Conservation (phyloP, 225 moss, liverwort and hornwort species). For the Physcomitrellopsis africana region DNA sequence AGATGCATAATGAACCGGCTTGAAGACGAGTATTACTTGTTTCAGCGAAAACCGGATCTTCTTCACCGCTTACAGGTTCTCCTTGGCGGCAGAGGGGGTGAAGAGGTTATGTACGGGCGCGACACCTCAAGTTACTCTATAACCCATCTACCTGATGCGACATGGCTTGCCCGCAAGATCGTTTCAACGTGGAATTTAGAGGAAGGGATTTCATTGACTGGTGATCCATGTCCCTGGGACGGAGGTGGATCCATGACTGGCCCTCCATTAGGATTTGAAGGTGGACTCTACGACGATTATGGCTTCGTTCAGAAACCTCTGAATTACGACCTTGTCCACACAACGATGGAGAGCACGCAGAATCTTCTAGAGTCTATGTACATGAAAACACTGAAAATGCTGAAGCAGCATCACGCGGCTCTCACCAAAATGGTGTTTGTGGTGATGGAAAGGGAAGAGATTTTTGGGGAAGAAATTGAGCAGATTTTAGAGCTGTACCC, state of each 20-base stretch:
- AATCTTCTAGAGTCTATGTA: slow-evolving; percentile 84
- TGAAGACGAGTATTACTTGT: slow-evolving; percentile 91
- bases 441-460: slow-evolving; percentile 95
- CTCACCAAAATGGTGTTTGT: slow-evolving; percentile 79
- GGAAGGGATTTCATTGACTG: slow-evolving; percentile 67
- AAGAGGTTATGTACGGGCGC: slow-evolving; percentile 94
- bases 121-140: slow-evolving; percentile 87
- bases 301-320: slow-evolving; percentile 75
- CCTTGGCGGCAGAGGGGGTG: slow-evolving; percentile 89
- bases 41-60: slow-evolving; percentile 86
- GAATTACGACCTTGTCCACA: slow-evolving; percentile 80
- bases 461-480: slow-evolving; percentile 94
- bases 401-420: slow-evolving; percentile 92
- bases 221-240: slow-evolving; percentile 81
- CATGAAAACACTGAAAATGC: slow-evolving; percentile 67
- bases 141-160: slow-evolving; percentile 87
- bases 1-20: slow-evolving; percentile 64
- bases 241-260: slow-evolving; percentile 64
- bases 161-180: slow-evolving; percentile 98
- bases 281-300: slow-evolving; percentile 88
- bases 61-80: slow-evolving; percentile 77
- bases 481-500: slow-evolving; percentile 91
- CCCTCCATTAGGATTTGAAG: slow-evolving; percentile 85
- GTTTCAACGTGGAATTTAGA: slow-evolving; percentile 95
- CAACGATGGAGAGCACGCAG: slow-evolving; percentile 77